Conservation (phyloP, 2,329 filamentous ascomycete species). For the Metarhizium album region DNA sequence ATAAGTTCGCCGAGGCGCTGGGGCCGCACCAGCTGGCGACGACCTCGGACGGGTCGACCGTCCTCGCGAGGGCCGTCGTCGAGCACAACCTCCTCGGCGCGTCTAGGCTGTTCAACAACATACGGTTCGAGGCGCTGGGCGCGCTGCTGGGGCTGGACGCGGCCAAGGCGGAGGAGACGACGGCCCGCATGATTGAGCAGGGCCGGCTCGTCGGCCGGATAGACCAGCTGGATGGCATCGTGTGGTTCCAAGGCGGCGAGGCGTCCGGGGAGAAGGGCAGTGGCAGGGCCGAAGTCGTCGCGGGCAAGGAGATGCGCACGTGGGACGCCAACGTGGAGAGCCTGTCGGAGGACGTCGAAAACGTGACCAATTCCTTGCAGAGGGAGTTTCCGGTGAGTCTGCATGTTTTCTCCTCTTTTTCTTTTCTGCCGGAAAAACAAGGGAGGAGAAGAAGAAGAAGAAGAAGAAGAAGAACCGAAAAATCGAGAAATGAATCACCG, state of each 20-base stretch:
- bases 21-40: constrained; percentile 81
- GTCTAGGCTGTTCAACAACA: constrained; percentile 70
- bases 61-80: constrained; percentile 83
- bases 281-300: constrained; percentile 49
- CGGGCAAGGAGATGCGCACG: constrained; percentile 62
- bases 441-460: too few species aligned
- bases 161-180: constrained; percentile 80
- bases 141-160: constrained; percentile 66
- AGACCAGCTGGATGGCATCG: constrained; percentile 82
- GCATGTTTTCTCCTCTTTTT: constrained; percentile 4
- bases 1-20: constrained; percentile 71
- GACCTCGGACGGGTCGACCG: constrained; percentile 83
- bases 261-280: constrained; percentile 59
- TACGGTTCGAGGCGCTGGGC: constrained; percentile 64
- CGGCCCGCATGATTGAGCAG: constrained; percentile 92
- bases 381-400: constrained; percentile 64
- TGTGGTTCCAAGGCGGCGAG: constrained; percentile 74
- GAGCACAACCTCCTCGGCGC: constrained; percentile 91
- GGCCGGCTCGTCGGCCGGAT: constrained; percentile 79
- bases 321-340: constrained; percentile 88
- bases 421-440: background rate
- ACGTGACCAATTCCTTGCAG: constrained; percentile 70
- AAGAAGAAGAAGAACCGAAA: too few species aligned
- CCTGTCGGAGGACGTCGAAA: constrained; percentile 81
- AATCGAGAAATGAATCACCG: too few species aligned